phyloP scores from a whole-genome alignment of 2,329 filamentous ascomycete species.

The Pseudocercospora macadamiae region DNA sequence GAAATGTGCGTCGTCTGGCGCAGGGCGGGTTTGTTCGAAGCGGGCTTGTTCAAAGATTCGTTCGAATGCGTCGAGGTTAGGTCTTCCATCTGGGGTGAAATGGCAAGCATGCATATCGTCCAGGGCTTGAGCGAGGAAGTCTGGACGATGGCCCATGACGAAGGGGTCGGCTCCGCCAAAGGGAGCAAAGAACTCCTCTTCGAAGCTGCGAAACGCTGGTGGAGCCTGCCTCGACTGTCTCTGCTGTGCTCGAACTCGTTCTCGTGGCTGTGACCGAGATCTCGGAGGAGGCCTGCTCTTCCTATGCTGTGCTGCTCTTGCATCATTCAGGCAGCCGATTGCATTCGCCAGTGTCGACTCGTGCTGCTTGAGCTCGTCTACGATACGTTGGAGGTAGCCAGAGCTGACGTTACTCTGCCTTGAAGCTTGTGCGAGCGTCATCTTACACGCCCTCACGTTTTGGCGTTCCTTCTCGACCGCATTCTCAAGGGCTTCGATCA shows the following conservation, averaged over 20 bases:
- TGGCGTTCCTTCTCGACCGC: constrained; percentile 29
- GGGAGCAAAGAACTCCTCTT: constrained; percentile 24
- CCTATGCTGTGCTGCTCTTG: constrained; percentile 14
- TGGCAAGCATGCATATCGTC: constrained; percentile 22
- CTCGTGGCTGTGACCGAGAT: constrained; percentile 14
- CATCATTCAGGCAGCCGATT: constrained; percentile 18
- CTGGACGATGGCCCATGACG: constrained; percentile 7
- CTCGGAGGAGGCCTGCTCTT: constrained; percentile 15
- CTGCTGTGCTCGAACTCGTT: constrained; percentile 5
- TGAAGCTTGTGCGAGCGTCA: constrained; percentile 32
- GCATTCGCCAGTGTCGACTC: constrained; percentile 25
- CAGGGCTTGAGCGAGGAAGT: constrained; percentile 27
- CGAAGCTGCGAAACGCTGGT: constrained; percentile 14
- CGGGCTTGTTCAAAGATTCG: constrained; percentile 19
- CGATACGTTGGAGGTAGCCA: constrained; percentile 26
- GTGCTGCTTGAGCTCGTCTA: constrained; percentile 32
- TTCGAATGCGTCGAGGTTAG: constrained; percentile 21
- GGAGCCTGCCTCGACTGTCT: constrained; percentile 10
- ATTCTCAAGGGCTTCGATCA: constrained; percentile 28
- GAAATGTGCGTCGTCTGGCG: constrained; percentile 17
- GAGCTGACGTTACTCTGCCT: constrained; percentile 27
- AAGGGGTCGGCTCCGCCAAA: constrained; percentile 20
- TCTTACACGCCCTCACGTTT: constrained; percentile 28
- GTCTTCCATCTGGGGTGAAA: constrained; percentile 13
- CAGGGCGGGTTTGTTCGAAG: constrained; percentile 15